Evolutionary conservation across 2,329 filamentous ascomycete species (phyloP), one percentile per base, ranked within the genome.

Genomic region (Alternaria sp.): DNA sequence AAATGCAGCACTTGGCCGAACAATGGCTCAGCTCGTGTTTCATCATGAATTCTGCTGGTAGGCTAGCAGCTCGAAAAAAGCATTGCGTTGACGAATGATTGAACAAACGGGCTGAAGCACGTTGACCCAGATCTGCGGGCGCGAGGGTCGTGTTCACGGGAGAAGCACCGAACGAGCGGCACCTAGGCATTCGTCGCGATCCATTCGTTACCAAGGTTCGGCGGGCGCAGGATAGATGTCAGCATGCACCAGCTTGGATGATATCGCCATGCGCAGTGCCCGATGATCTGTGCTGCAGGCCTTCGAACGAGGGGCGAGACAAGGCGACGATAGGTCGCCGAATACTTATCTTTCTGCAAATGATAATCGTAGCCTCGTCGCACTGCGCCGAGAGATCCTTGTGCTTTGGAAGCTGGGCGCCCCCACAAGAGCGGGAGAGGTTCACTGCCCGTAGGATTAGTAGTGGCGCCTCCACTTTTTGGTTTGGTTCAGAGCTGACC

Each of bases 101-200:
- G 44, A 25, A 32, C 12, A 9, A 32, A 3, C 3, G 57, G 19
- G 32, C 6, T 46, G 30, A 54, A 26, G 43, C 7, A 55, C 43
- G 47, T 45, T 26, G 57, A 57, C 59, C 64, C 61, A 45, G 44
- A 44, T 40, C 23, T 19, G 43, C 57, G 57, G 47, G 50, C 36
- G 50, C 46, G 44, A 44, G 30, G 62, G 52, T 55, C 55, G 43
- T 57, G 25, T 55, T 54, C 44, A 44, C 64, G 64, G 64, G 64
- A 69, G 64, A 66, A 55, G 44, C 58, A 55, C 57, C 46, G 43
- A 54, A 30, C 12, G 45, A 26, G 57, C 47, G 51, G 58, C 40
- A 62, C 30, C 46, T 36, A 36, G 57, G 36, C 57, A 45, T 30
- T 11, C 26, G 44, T 54, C 17, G 47, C 47, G 46, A 46, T 12